Base-by-base conservation (phyloP, 2,329 filamentous ascomycete genomes). In the Colletotrichum sp. region DNA sequence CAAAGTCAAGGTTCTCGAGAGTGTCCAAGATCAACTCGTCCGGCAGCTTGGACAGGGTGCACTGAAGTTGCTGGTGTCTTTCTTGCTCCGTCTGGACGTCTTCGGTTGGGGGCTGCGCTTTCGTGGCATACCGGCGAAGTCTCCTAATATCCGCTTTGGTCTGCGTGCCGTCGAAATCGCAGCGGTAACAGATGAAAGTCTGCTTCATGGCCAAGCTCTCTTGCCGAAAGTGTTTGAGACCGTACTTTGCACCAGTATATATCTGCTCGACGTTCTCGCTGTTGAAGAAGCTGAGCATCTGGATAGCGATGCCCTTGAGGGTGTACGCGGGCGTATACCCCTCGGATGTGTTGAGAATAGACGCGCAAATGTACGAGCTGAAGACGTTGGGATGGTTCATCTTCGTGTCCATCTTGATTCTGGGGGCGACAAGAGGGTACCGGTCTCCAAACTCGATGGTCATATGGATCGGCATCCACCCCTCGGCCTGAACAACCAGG, bases 261-360 rank as follows among this genome's bases (percentile, higher is more conserved):
- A 78, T 76, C 71, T 89, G 88, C 72, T 89, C 87, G 5, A 90
- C 68, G 3, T 72, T 82, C 2, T 88, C 85, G 77, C 88, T 89
- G 30, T 83, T 82, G 78, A 90, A 90, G 81, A 90, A 89, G 77
- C 88, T 89, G 4, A 90, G 80, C n/a, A 90, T 76, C 80, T 90
- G 88, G 28, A 90, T 89, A 18, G 87, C 84, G 26, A 90, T 85
- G 5, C 83, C 85, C 71, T 88, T 89, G 28, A 90, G 81, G 0
- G 88, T 89, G 74, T 90, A 90, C 1, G 88, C 88, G 3, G 88
- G 85, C 1, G 88, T 89, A 78, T 88, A 89, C 2, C 83, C 87
- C 22, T 86, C 84, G 3, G 36, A 70, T 0, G 79, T 84, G 75
- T 86, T 86, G 36, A 90, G 82, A 5, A 90, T 89, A 1, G 83